Evolutionary conservation across 306 rosid species (phyloP).

Genomic region (Begonia masoniana): DNA sequence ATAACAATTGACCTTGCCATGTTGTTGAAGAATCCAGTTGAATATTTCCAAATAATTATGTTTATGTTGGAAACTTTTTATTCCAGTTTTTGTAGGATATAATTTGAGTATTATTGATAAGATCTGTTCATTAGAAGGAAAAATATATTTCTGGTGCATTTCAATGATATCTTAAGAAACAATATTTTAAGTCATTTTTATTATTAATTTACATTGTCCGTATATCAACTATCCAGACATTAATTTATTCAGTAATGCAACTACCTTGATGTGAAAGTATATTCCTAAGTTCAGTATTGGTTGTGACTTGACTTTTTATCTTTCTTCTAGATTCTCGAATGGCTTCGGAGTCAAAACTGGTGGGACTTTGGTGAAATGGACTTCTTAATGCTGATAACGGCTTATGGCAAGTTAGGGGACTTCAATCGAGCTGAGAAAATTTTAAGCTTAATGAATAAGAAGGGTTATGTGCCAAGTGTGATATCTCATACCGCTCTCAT

Average conservation of each 20-base stretch:
- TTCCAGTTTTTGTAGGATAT: no score
- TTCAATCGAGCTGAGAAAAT: conserved; percentile 69
- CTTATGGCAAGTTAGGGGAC: conserved; percentile 82
- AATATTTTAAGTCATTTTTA: no score
- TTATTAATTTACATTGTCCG: no score
- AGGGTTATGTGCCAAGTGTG: conserved; percentile 57
- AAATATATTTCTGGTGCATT: no score
- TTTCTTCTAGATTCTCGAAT: conserved; percentile 63
- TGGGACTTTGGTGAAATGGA: conserved; percentile 90
- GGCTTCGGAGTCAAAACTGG: conserved; percentile 79
- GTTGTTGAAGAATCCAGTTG: no score
- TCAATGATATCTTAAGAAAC: no score
- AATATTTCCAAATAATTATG: no score
- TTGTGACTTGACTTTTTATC: conserved; percentile 12
- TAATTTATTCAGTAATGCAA: not conserved
- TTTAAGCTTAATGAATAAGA: conserved; percentile 56
- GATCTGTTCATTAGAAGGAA: no score
- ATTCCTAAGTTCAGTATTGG: not conserved
- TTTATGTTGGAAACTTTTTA: no score
- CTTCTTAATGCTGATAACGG: conserved; percentile 81
- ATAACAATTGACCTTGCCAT: no score
- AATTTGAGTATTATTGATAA: no score
- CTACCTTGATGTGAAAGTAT: not conserved
- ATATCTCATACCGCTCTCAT: conserved; percentile 86
- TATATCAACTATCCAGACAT: no score